Percentiles rank a stretch among this genome's conserved stretches.
These are phyloP conservation scores for Phialophora chinensis DNA, from an alignment of 2,329 filamentous ascomycete species.

Conservation along the genomic window DNA sequence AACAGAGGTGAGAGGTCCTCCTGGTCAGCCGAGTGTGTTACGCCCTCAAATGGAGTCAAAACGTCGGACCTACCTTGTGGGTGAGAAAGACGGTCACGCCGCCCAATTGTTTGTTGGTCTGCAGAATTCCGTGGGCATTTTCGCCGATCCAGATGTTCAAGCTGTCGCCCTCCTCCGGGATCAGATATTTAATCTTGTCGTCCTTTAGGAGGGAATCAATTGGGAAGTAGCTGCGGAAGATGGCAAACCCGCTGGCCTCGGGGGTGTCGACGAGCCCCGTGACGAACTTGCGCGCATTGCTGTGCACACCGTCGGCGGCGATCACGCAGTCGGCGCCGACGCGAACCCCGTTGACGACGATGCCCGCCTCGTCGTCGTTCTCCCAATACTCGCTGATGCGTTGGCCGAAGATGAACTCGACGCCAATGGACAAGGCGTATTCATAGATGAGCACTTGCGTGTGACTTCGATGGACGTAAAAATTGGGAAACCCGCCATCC, in stretches of 20 bases:
- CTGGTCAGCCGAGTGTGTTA: not conserved
- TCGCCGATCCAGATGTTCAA: constrained; percentile 55
- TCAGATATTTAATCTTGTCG: not conserved
- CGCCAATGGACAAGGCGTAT: constrained; percentile 37
- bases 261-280: constrained; percentile 43
- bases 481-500: constrained; percentile 39
- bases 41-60: not conserved
- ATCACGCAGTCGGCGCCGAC: constrained; percentile 43
- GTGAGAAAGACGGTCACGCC: constrained; percentile 62
- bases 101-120: constrained; percentile 52
- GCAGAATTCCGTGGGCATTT: constrained; percentile 56
- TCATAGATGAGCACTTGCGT: constrained; percentile 44
- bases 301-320: constrained; percentile 40
- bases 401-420: constrained; percentile 42
- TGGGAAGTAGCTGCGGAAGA: constrained; percentile 23
- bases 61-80: constrained; percentile 48
- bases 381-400: constrained; percentile 43
- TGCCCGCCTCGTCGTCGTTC: constrained; percentile 39
- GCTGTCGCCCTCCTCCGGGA: not conserved
- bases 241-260: constrained; percentile 41
- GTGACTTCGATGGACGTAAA: constrained; percentile 43
- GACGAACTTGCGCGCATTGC: constrained; percentile 49
- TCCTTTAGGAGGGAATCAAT: not conserved
- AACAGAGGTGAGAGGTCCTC: not conserved
- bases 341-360: constrained; percentile 43